Percentiles rank a stretch among this genome's conserved stretches.
These are phyloP conservation scores for Pachysandra terminalis DNA, from an alignment of 164 flowering plant genomes.

Conservation along the genomic window DNA sequence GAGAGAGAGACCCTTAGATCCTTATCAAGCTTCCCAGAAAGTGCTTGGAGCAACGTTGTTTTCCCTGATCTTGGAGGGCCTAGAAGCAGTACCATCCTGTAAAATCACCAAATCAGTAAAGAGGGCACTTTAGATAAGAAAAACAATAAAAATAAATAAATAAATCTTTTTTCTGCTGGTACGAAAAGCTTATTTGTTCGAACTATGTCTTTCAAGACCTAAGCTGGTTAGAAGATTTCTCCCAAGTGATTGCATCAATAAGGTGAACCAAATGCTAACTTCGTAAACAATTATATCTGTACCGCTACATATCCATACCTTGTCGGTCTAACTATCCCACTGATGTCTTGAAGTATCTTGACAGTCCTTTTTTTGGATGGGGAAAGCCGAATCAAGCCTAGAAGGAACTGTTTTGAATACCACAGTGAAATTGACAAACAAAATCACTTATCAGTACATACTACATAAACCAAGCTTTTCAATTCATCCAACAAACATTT, in stretches of 20 bases:
- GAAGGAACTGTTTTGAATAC: slow-evolving; percentile 21
- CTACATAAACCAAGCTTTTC: background rate
- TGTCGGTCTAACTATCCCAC: slow-evolving; percentile 55
- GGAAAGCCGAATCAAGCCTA: slow-evolving; percentile 38
- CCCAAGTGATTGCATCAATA: background rate
- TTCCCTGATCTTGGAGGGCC: slow-evolving; percentile 59
- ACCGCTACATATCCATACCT: slow-evolving; percentile 28
- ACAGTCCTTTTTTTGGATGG: slow-evolving; percentile 45
- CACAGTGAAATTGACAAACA: background rate
- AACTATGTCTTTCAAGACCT: background rate
- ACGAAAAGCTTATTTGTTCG: background rate
- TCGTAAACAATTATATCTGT: background rate
- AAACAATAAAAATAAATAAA: too few species aligned
- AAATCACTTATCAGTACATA: background rate
- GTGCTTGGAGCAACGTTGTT: slow-evolving; percentile 47
- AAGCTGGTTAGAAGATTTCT: background rate
- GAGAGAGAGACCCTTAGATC: slow-evolving; percentile 28
- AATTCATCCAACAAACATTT: background rate
- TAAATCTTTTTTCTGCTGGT: background rate
- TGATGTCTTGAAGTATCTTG: slow-evolving; percentile 46
- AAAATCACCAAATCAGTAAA: slow-evolving; percentile 1
- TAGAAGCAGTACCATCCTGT: slow-evolving; percentile 38
- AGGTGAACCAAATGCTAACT: background rate
- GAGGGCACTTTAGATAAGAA: background rate
- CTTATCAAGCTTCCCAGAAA: slow-evolving; percentile 39